phyloP scores from a whole-genome alignment of 257 asterid genomes.

The Solanum medicagineum region DNA sequence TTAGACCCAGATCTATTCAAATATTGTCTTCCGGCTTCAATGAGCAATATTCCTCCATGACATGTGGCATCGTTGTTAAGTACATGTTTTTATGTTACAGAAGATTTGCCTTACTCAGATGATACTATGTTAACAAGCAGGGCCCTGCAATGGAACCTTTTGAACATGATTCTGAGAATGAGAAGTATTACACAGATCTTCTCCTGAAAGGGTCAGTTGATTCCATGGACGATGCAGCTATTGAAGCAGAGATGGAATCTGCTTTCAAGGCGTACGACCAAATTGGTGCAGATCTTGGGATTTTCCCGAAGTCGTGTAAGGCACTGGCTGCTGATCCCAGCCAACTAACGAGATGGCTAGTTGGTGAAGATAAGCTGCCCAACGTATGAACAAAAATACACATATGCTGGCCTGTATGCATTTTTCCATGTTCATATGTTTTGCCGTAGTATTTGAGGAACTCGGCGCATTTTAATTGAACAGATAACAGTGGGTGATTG shows the following conservation, averaged over 20 bases:
- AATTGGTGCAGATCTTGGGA: constrained; percentile 68
- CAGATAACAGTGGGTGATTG: neutral
- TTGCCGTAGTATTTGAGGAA: neutral
- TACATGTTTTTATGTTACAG: neutral
- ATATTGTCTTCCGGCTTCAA: neutral
- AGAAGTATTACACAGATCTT: constrained; percentile 54
- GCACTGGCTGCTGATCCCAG: constrained; percentile 70
- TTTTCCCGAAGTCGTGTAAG: constrained; percentile 70
- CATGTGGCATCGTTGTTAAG: neutral
- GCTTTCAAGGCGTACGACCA: constrained; percentile 41
- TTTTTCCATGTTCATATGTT: neutral
- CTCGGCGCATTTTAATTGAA: neutral
- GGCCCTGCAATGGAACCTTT: constrained; percentile 84
- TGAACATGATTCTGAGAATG: constrained; percentile 58
- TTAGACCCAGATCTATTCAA: neutral
- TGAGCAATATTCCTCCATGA: neutral
- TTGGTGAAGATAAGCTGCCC: constrained; percentile 68
- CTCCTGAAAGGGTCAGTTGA: constrained; percentile 40
- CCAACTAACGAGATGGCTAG: constrained; percentile 85
- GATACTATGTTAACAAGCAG: constrained; percentile 23
- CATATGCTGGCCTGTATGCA: neutral
- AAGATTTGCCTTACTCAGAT: neutral
- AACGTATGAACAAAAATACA: neutral
- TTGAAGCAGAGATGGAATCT: constrained; percentile 71
- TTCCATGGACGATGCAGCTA: constrained; percentile 42